Evolutionary conservation across 1,139 yeast genomes (phyloP).

Genomic region (Kurtzmaniella quercitrusa): DNA sequence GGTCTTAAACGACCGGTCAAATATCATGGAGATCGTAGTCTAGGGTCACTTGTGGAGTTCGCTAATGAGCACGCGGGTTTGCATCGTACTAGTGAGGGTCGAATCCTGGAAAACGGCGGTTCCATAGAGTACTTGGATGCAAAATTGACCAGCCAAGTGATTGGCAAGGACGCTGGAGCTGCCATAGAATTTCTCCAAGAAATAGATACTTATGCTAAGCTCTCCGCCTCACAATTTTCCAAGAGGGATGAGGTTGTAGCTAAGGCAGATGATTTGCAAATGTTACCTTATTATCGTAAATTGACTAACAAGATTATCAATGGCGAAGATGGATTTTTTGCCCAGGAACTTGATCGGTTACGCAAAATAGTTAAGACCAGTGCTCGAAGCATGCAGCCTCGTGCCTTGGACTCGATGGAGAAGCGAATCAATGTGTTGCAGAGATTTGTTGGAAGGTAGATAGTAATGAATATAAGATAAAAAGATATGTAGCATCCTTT

Average conservation of each 20-base stretch:
- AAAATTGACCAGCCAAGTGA: conserved; percentile 21
- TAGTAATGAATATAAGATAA: background rate
- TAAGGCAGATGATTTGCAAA: conserved; percentile 16
- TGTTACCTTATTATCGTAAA: conserved; percentile 43
- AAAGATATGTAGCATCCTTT: background rate
- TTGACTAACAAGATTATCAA: conserved; percentile 45
- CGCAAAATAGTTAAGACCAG: conserved; percentile 36
- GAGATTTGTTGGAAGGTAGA: conserved; percentile 4
- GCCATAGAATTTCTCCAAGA: conserved; percentile 9
- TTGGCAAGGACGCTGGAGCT: conserved; percentile 7
- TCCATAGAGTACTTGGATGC: conserved; percentile 40
- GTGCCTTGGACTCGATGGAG: conserved; percentile 40
- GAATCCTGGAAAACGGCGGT: conserved; percentile 52
- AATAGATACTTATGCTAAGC: conserved; percentile 8
- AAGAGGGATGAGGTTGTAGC: conserved; percentile 7
- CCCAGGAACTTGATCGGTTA: conserved; percentile 51
- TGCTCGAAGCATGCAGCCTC: conserved; percentile 27
- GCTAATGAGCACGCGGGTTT: conserved; percentile 51
- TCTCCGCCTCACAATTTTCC: background rate
- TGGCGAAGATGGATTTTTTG: conserved; percentile 45
- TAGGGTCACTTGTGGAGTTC: conserved; percentile 41
- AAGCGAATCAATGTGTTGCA: conserved; percentile 47
- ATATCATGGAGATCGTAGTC: conserved; percentile 38
- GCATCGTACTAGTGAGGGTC: conserved; percentile 49
- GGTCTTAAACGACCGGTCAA: conserved; percentile 37